phyloP scores from a whole-genome alignment of 352 stramenopile genomes.

The Pythium myriotylum region DNA sequence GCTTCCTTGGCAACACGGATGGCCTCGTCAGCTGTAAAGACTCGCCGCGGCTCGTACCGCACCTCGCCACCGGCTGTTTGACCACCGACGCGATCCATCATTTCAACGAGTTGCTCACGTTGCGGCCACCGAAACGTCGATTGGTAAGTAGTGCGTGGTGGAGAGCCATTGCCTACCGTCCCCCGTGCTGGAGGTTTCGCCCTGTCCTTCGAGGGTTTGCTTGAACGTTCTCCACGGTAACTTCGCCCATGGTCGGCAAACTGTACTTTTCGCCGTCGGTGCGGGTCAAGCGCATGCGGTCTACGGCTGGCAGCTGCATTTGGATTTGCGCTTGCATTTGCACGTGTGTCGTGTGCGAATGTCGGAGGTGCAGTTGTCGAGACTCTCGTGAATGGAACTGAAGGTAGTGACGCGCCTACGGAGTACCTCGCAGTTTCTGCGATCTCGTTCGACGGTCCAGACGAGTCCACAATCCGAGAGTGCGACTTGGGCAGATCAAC shows the following conservation, averaged over 20 bases:
- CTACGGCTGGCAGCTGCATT: neutral
- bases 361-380: too few relatives aligned
- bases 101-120: neutral
- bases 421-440: neutral
- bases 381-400: too few relatives aligned
- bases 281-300: neutral
- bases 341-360: neutral
- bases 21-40: slow-evolving; percentile 39
- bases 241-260: slow-evolving; percentile 22
- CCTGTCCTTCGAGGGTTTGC: slow-evolving; percentile 3
- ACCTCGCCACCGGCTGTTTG: slow-evolving; percentile 11
- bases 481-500: neutral
- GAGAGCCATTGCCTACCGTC: neutral
- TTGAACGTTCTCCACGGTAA: slow-evolving; percentile 11
- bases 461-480: neutral
- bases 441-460: neutral
- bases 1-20: slow-evolving; percentile 41
- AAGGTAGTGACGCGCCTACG: too few relatives aligned
- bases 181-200: neutral
- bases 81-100: slow-evolving; percentile 19
- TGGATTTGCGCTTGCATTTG: neutral
- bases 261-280: slow-evolving; percentile 20
- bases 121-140: slow-evolving; percentile 20
- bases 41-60: slow-evolving; percentile 26
- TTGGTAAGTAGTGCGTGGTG: slow-evolving; percentile 17